Percentiles rank a stretch among this genome's conserved stretches.
Evolutionary conservation across 1,139 yeast species (phyloP).

Genomic region (Protomyces inundatus): DNA sequence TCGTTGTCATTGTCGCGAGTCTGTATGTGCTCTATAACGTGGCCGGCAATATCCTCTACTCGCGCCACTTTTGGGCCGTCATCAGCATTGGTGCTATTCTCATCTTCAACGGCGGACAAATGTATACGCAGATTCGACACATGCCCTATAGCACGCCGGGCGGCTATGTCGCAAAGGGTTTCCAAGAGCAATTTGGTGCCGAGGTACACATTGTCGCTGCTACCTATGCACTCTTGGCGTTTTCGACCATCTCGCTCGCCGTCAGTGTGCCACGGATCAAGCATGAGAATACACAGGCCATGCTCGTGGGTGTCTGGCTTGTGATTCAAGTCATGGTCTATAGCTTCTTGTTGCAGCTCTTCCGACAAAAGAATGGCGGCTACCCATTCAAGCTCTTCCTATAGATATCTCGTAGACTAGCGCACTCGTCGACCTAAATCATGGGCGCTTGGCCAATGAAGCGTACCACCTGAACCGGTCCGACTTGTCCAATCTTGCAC

Average conservation of each 20-base stretch:
- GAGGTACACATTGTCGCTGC: conserved; percentile 64
- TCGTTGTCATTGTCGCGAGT: conserved; percentile 37
- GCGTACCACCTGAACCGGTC: conserved; percentile 14
- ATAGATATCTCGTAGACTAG: not conserved
- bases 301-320: conserved; percentile 46
- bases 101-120: conserved; percentile 79
- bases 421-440: not conserved
- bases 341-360: conserved; percentile 50
- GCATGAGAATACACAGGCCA: conserved; percentile 44
- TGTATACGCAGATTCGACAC: conserved; percentile 83
- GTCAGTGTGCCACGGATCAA: conserved; percentile 49
- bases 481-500: conserved; percentile 18
- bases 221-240: conserved; percentile 43
- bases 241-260: conserved; percentile 45
- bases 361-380: conserved; percentile 53
- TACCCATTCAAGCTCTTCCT: conserved; percentile 49
- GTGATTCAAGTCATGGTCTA: conserved; percentile 46
- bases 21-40: conserved; percentile 37
- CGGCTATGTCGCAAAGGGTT: conserved; percentile 61
- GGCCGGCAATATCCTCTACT: conserved; percentile 39
- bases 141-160: conserved; percentile 62
- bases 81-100: conserved; percentile 56
- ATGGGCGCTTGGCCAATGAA: conserved; percentile 14
- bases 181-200: conserved; percentile 69
- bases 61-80: conserved; percentile 62